Conservation (phyloP, 2,329 filamentous ascomycete genomes). For the Fusarium torreyae region DNA sequence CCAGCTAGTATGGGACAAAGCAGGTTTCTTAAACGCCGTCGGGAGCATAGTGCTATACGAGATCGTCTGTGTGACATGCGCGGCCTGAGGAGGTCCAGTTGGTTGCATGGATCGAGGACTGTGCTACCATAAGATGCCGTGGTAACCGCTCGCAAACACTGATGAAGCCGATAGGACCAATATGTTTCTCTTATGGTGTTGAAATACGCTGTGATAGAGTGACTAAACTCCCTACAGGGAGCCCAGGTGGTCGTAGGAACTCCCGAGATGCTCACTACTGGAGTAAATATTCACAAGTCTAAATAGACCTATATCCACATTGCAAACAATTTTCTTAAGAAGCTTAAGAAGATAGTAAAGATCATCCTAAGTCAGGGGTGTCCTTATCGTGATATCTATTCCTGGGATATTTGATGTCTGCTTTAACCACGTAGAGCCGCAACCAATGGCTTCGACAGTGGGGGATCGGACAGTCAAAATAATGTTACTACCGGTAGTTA, state of each 20-base stretch:
- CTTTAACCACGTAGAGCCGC: too few relatives aligned
- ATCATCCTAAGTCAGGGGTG: too few relatives aligned
- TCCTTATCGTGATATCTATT: too few relatives aligned
- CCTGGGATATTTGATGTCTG: too few relatives aligned
- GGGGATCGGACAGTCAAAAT: neutral
- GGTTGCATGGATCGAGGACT: slow-evolving; percentile 18
- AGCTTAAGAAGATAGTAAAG: too few relatives aligned
- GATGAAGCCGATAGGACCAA: slow-evolving; percentile 5
- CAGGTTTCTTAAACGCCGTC: slow-evolving; percentile 8
- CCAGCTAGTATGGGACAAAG: neutral
- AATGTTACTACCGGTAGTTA: neutral
- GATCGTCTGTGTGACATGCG: slow-evolving; percentile 14
- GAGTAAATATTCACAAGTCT: too few relatives aligned
- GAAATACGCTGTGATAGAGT: neutral
- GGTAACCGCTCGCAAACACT: neutral
- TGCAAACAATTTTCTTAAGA: too few relatives aligned
- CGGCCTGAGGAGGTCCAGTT: slow-evolving; percentile 14
- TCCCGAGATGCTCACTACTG: too few relatives aligned
- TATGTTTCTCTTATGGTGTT: neutral
- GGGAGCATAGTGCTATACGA: slow-evolving; percentile 26
- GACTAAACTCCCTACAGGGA: neutral
- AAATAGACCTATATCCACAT: too few relatives aligned
- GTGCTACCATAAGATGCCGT: slow-evolving; percentile 2
- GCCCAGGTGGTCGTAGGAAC: neutral
- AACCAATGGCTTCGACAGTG: too few relatives aligned